Evolutionary conservation across 225 moss, liverwort and hornwort genomes (phyloP).

Genomic region (Asterella californica): DNA sequence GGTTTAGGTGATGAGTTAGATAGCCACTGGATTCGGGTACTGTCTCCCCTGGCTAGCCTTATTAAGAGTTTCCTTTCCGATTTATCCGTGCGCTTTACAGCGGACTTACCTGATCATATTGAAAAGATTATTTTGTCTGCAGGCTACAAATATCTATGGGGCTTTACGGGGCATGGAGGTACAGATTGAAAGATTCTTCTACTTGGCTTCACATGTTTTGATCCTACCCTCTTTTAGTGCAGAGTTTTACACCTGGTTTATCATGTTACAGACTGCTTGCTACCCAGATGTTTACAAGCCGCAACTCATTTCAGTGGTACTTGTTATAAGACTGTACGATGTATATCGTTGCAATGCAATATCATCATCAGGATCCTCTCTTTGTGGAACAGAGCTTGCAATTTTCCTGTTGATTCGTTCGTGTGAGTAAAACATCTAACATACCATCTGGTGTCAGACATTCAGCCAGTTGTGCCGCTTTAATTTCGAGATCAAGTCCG

Average conservation of each 20-base stretch:
- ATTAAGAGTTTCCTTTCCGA: background rate
- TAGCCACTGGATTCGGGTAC: background rate
- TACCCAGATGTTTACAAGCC: background rate
- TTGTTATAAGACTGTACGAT: background rate
- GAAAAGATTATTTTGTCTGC: conserved; percentile 18
- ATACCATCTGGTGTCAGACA: conserved; percentile 45
- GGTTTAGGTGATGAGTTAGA: background rate
- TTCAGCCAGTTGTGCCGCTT: conserved; percentile 82
- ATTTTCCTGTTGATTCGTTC: background rate
- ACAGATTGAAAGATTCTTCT: background rate
- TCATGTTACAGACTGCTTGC: background rate
- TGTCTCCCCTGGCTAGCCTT: background rate
- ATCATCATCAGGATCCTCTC: background rate
- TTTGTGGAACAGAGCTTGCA: background rate
- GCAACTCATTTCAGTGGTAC: no score
- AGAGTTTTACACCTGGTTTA: no score
- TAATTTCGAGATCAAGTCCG: conserved; percentile 51
- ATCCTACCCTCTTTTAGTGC: background rate
- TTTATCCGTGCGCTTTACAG: background rate
- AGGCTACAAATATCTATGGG: conserved; percentile 51
- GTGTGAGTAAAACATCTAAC: background rate
- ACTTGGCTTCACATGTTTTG: background rate
- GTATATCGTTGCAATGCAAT: background rate
- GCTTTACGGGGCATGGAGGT: conserved; percentile 54
- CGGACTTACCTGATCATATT: background rate